These are phyloP conservation scores for Tulasnella sp. DNA, from an alignment of 768 basidiomycete species.

Conservation along the genomic window DNA sequence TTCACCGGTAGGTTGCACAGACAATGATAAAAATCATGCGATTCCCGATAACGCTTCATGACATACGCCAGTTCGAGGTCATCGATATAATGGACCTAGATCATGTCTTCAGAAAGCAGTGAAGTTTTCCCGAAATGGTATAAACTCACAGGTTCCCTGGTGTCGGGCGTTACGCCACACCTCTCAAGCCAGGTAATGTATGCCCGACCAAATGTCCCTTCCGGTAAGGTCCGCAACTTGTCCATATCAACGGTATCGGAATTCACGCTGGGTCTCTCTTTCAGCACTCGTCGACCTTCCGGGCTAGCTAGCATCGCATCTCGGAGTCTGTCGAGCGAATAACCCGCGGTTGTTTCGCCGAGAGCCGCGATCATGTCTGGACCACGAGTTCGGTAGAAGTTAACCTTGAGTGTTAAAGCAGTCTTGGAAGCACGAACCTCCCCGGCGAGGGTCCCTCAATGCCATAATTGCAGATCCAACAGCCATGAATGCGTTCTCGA, in stretches of 20 bases:
- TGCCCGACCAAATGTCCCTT: conserved; percentile 72
- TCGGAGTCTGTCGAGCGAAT: conserved; percentile 59
- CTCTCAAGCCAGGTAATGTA: conserved; percentile 85
- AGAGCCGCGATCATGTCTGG: conserved; percentile 91
- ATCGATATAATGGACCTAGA: conserved; percentile 82
- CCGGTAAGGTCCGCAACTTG: conserved; percentile 48
- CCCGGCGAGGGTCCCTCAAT: conserved; percentile 66
- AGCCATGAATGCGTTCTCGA: conserved; percentile 77
- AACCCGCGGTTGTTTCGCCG: conserved; percentile 82
- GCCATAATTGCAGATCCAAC: conserved; percentile 77
- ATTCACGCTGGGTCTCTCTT: conserved; percentile 71
- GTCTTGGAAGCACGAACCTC: conserved; percentile 43
- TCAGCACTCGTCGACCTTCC: conserved; percentile 76
- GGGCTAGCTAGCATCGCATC: conserved; percentile 62
- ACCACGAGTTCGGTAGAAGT: not conserved
- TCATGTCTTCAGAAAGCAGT: not conserved
- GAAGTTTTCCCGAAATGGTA: not conserved
- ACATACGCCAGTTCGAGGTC: conserved; percentile 96
- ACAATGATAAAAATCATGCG: conserved; percentile 95
- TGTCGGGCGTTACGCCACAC: conserved; percentile 86
- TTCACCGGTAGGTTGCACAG: conserved; percentile 79
- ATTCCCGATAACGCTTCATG: conserved; percentile 96
- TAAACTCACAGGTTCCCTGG: conserved; percentile 67
- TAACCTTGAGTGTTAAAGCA: not conserved
- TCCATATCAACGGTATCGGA: conserved; percentile 62